Evolutionary conservation across 129 eudicot genomes (phyloP).

Genomic region (Arctium lappa): DNA sequence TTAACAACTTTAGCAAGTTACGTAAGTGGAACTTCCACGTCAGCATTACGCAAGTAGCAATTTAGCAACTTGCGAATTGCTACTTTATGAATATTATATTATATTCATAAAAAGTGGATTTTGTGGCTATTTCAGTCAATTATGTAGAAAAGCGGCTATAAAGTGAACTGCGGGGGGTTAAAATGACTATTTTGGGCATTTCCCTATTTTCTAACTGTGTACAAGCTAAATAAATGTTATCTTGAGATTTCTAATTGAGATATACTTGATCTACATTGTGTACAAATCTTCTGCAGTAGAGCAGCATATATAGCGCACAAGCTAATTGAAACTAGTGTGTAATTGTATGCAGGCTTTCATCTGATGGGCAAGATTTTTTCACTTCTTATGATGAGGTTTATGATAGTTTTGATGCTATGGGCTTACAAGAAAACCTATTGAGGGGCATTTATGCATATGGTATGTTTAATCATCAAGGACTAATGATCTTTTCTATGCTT

Average conservation of each 20-base stretch:
- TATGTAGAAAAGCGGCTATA: too few relatives aligned
- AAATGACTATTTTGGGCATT: too few relatives aligned
- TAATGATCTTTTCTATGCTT: neutral
- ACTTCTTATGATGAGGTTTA: slow-evolving; percentile 64
- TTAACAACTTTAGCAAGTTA: neutral
- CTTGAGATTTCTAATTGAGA: too few relatives aligned
- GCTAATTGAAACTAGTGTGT: neutral
- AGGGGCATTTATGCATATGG: slow-evolving; percentile 89
- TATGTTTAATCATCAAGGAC: slow-evolving; percentile 13
- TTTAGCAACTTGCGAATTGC: neutral
- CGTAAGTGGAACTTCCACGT: neutral
- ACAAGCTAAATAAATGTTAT: neutral
- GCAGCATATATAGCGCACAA: too few relatives aligned
- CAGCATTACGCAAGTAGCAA: neutral
- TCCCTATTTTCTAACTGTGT: neutral
- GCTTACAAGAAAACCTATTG: slow-evolving; percentile 71
- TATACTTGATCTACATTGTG: too few relatives aligned
- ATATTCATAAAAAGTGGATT: neutral
- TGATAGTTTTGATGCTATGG: slow-evolving; percentile 88
- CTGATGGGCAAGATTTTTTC: slow-evolving; percentile 66
- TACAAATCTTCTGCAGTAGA: too few relatives aligned
- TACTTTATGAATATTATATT: too few relatives aligned
- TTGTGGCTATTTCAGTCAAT: neutral
- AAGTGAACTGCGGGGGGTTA: too few relatives aligned
- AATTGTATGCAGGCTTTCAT: slow-evolving; percentile 40